phyloP scores from a whole-genome alignment of 2,329 filamentous ascomycete species.

The Madurella mycetomatis region DNA sequence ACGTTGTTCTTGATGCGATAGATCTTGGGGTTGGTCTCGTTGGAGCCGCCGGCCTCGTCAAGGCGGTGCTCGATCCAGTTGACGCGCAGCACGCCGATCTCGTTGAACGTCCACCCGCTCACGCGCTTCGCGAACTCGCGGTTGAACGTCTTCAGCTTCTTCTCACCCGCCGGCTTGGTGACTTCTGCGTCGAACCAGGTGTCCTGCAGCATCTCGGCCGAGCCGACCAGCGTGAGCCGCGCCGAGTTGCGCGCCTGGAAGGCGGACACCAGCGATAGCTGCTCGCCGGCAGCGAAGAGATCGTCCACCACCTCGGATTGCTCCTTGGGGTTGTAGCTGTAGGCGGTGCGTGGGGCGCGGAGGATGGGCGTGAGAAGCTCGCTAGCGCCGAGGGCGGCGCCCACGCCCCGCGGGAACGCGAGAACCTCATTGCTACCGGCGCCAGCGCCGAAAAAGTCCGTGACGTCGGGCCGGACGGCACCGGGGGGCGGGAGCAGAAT shows the following conservation, averaged over 20 bases:
- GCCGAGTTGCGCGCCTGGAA: conserved; percentile 93
- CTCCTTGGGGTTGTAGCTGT: conserved; percentile 92
- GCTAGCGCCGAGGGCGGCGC: conserved; percentile 74
- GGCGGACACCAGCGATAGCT: conserved; percentile 78
- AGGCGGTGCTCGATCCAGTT: conserved; percentile 77
- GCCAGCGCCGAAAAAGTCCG: conserved; percentile 70
- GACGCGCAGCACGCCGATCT: conserved; percentile 82
- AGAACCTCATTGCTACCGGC: conserved; percentile 53
- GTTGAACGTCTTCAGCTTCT: conserved; percentile 65
- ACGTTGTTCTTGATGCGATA: conserved; percentile 97
- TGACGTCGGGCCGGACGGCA: conserved; percentile 61
- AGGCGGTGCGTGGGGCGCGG: conserved; percentile 77
- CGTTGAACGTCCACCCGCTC: conserved; percentile 94
- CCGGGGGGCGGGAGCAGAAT: conserved; percentile 69
- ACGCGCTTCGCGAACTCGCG: conserved; percentile 79
- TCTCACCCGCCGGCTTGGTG: conserved; percentile 49
- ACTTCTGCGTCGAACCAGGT: conserved; percentile 84
- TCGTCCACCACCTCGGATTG: conserved; percentile 70
- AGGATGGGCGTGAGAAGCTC: conserved; percentile 77
- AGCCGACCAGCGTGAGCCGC: conserved; percentile 78
- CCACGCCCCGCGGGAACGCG: conserved; percentile 76
- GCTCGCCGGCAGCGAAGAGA: conserved; percentile 75
- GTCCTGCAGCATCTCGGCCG: conserved; percentile 81
- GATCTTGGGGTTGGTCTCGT: conserved; percentile 73
- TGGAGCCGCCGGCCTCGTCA: conserved; percentile 48